phyloP scores from a whole-genome alignment of 441 rosid species.

The Corymbia citriodora region DNA sequence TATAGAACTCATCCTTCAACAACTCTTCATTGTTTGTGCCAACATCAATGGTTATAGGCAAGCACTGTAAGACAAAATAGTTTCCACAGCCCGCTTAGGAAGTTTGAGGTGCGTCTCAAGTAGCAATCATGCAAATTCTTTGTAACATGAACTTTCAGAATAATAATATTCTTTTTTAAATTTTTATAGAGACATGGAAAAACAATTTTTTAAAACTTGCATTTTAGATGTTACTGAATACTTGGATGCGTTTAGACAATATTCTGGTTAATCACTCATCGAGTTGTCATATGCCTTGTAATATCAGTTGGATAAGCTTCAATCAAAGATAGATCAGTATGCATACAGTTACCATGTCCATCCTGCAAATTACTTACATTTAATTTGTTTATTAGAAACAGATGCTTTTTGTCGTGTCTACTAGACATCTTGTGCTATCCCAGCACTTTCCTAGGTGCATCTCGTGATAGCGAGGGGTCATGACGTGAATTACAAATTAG shows the following conservation, averaged over 20 bases:
- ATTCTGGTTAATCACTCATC: neutral
- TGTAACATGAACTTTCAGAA: neutral
- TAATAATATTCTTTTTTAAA: neutral
- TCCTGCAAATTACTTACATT: neutral
- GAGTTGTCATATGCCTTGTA: neutral
- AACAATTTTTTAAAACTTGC: neutral
- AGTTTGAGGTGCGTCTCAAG: neutral
- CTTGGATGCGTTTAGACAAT: neutral
- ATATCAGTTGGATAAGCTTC: neutral
- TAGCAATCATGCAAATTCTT: neutral
- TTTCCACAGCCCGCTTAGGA: neutral
- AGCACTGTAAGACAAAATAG: slow-evolving; percentile 44
- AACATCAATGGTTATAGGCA: slow-evolving; percentile 89
- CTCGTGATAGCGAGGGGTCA: neutral
- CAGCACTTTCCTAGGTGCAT: neutral
- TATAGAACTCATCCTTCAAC: slow-evolving; percentile 80
- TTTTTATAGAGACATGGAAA: neutral
- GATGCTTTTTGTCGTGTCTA: neutral
- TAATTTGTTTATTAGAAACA: neutral
- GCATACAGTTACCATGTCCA: neutral
- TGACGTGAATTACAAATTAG: neutral
- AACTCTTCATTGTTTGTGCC: slow-evolving; percentile 83
- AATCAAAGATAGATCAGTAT: neutral
- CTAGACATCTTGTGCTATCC: neutral
- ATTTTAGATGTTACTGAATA: neutral